Evolutionary conservation across 352 stramenopile species (phyloP), one percentile per base, ranked within the genome.

Genomic region (Thalassiosira oceanica): DNA sequence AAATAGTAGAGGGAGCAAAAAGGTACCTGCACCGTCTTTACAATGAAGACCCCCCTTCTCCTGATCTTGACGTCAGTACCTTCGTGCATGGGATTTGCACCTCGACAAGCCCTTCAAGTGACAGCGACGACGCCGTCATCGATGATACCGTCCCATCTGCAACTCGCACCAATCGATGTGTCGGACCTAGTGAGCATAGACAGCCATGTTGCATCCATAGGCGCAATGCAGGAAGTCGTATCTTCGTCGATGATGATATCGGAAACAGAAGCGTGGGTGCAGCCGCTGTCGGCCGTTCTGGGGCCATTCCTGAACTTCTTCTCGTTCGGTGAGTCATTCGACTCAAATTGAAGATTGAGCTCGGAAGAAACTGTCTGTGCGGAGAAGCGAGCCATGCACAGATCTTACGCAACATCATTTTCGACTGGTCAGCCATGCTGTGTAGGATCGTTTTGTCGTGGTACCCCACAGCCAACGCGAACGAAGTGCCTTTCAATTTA

Each of bases 391-490:
- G n/a, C n/a, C n/a, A n/a, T n/a, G n/a, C n/a, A n/a, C n/a, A n/a
- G n/a, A n/a, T n/a, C n/a, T n/a, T n/a, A n/a, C n/a, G n/a, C n/a
- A n/a, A n/a, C n/a, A n/a, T n/a, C n/a, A n/a, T n/a, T n/a, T n/a
- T n/a, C n/a, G n/a, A n/a, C n/a, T n/a, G n/a, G n/a, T n/a, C n/a
- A n/a, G 29, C 18, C 20, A 26, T 84, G 77, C 39, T 87, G 7
- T 87, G 78, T 49, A 69, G 79, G 8, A 83, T 91, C 16, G 85
- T 93, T 26, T 48, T 91, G 11, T 88, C 74, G 7, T 93, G 87
- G 87, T 93, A 92, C 53, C 86, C 87, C 8, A 80, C 85, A 61
- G 80, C 86, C 11, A 84, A 93, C 51, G 28, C 93, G 4, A 93
- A 92, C 44, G 76, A 91, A 63, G 37, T 91, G 13, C 89, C 89